Conservation (phyloP, 2,329 filamentous ascomycete species). For the Sporothrix mexicana region DNA sequence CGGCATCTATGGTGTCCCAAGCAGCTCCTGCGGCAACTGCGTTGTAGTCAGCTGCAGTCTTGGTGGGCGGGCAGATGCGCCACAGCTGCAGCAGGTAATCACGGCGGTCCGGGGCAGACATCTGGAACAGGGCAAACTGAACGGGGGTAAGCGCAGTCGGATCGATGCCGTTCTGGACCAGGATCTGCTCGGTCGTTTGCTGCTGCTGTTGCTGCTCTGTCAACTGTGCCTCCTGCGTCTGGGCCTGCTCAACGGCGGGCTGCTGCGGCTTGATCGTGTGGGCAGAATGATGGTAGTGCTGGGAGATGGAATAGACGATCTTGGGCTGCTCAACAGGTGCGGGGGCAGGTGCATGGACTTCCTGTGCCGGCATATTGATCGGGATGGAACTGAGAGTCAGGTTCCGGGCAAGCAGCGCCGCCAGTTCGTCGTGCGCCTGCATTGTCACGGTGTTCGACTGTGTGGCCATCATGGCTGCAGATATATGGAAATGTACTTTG, state of each 20-base stretch:
- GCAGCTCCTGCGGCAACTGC: conserved; percentile 51
- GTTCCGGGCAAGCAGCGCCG: conserved; percentile 77
- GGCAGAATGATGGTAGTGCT: conserved; percentile 83
- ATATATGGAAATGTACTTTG: neutral
- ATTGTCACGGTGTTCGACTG: conserved; percentile 44
- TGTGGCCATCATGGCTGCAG: conserved; percentile 34
- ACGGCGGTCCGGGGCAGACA: conserved; percentile 74
- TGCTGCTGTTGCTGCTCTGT: conserved; percentile 50
- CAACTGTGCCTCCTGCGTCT: conserved; percentile 46
- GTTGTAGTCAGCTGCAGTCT: conserved; percentile 54
- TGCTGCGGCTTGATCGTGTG: conserved; percentile 60
- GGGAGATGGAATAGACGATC: conserved; percentile 75
- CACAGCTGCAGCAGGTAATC: conserved; percentile 81
- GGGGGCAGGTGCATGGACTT: conserved; percentile 1
- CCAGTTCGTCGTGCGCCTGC: conserved; percentile 80
- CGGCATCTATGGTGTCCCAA: conserved; percentile 52
- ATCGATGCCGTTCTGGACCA: conserved; percentile 72
- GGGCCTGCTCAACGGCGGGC: conserved; percentile 44
- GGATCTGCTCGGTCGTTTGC: conserved; percentile 61
- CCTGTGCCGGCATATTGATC: conserved; percentile 45
- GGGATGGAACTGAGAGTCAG: conserved; percentile 66
- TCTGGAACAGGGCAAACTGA: conserved; percentile 79
- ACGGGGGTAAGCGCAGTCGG: conserved; percentile 70
- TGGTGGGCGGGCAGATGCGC: conserved; percentile 76
- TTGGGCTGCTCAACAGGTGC: conserved; percentile 42